Evolutionary conservation across 306 rosid genomes (phyloP), one percentile per base, ranked within the genome.

Genomic region (cucumber (Cucumis sativus)): DNA sequence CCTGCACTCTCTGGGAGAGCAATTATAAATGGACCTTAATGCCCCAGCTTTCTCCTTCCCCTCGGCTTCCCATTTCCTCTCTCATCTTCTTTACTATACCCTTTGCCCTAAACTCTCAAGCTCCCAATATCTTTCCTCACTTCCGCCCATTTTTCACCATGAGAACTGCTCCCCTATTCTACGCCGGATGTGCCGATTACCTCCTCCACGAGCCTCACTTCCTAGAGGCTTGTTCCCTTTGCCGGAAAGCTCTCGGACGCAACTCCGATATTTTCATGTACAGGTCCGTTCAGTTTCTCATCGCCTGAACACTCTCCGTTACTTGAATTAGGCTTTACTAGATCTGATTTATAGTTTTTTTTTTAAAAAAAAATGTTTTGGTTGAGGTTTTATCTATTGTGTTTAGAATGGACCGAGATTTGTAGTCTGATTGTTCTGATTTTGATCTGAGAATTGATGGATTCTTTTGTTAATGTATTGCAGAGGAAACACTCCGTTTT

Each of bases 401-500:
- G 77, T 30, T 52, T 30, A 28, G 59, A 73, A 30, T 30, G 23
- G 49, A 73, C 60, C 10, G 41, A 49, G 41, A 49, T 73, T 6
- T 73, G 30, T 33, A 30, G 11, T 73, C 23, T 9, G 4, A 51
- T 52, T 73, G 47, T 79, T 47, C 16, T 54, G 52, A 74, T 81
- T 79, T 83, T 83, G 74, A 84, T 72, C 23, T 25, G 82, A 60
- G 33, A 55, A 23, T 62, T 71, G 73, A 2, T 33, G n/a, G 56
- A 21, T 21, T 51, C 1, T 51, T 51, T 10, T 49, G 21, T 43
- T 72, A 23, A 12, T 54, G 81, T 16, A 17, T 78, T 87, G 78
- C 91, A 94, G 98, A 83, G 98, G 98, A 74, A 86, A 94, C 79
- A 91, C 96, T 68, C 98, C 98, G n/a, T 94, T 94, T 59, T 94